A percentile compares a stretch with the other conserved stretches of the same genome.
Conservation (phyloP, 73 alveolate genomes). For the Breviolum minutum region DNA sequence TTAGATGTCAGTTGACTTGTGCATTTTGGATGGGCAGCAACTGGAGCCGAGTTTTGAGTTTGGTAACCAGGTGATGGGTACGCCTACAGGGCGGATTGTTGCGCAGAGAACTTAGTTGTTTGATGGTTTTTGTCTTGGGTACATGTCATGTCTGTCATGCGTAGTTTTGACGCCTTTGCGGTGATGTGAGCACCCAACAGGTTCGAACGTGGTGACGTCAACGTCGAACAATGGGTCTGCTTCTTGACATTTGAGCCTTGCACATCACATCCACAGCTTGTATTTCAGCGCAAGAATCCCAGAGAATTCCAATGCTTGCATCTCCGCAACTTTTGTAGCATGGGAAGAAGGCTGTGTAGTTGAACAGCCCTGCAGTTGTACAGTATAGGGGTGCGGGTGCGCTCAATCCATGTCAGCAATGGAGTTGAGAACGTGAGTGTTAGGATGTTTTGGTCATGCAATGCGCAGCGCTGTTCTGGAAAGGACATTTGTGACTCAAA, state of each 20-base stretch:
- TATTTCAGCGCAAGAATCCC: too few relatives aligned
- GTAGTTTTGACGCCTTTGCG: background rate
- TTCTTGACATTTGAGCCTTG: background rate
- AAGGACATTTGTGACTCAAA: conserved; percentile 55
- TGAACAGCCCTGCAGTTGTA: background rate
- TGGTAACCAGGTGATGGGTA: conserved; percentile 64
- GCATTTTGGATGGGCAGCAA: too few relatives aligned
- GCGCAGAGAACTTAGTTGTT: conserved; percentile 3
- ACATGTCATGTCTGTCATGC: background rate
- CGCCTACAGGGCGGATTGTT: conserved; percentile 65
- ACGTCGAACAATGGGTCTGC: conserved; percentile 74
- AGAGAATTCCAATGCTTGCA: background rate
- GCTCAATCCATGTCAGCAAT: background rate
- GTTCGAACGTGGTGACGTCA: conserved; percentile 81
- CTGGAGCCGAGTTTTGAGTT: background rate
- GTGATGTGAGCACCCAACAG: background rate
- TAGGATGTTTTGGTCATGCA: conserved; percentile 64
- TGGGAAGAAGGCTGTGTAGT: background rate
- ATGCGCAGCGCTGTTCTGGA: conserved; percentile 56
- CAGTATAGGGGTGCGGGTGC: background rate
- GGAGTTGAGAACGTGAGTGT: conserved; percentile 9
- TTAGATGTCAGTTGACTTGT: background rate
- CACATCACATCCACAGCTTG: too few relatives aligned
- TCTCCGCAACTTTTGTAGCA: background rate
- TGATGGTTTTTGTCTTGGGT: background rate